Evolutionary conservation across 2,329 filamentous ascomycete species (phyloP).

Genomic region (Capronia epimyces): DNA sequence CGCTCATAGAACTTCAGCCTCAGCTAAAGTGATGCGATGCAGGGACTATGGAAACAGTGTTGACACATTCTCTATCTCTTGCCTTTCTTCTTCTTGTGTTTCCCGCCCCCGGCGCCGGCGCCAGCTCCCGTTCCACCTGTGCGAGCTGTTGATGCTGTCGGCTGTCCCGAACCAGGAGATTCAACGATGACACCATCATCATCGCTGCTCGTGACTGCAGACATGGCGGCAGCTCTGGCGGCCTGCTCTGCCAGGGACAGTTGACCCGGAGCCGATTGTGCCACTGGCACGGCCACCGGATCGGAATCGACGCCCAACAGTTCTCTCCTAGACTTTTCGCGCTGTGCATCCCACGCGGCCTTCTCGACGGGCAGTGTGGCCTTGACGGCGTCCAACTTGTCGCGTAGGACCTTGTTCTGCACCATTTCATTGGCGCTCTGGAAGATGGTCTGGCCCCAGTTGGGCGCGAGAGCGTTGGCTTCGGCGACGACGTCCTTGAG

Average conservation of each 20-base stretch:
- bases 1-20: not conserved
- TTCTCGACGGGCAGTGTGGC: conserved; percentile 66
- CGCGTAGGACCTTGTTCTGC: conserved; percentile 71
- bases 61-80: conserved; percentile 40
- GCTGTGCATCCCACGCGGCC: conserved; percentile 84
- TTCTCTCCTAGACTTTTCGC: conserved; percentile 77
- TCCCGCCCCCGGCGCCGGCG: conserved; percentile 31
- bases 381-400: conserved; percentile 69
- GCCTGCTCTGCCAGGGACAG: conserved; percentile 11
- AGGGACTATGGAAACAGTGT: too few relatives aligned
- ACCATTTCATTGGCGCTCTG: conserved; percentile 95
- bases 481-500: conserved; percentile 79
- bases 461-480: conserved; percentile 83
- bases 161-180: not conserved
- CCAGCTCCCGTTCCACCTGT: conserved; percentile 19
- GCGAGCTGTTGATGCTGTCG: conserved; percentile 38
- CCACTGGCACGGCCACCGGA: not conserved
- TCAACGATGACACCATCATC: conserved; percentile 78
- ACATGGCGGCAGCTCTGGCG: conserved; percentile 37
- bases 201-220: conserved; percentile 47
- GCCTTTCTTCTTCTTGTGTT: conserved; percentile 45
- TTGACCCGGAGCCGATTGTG: not conserved
- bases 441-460: conserved; percentile 94
- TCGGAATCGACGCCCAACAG: conserved; percentile 44
- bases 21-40: not conserved